Percentiles rank a stretch among this genome's conserved stretches.
phyloP scores from a whole-genome alignment of 1,284 basidiomycete genomes.

The Ustilago tritici region DNA sequence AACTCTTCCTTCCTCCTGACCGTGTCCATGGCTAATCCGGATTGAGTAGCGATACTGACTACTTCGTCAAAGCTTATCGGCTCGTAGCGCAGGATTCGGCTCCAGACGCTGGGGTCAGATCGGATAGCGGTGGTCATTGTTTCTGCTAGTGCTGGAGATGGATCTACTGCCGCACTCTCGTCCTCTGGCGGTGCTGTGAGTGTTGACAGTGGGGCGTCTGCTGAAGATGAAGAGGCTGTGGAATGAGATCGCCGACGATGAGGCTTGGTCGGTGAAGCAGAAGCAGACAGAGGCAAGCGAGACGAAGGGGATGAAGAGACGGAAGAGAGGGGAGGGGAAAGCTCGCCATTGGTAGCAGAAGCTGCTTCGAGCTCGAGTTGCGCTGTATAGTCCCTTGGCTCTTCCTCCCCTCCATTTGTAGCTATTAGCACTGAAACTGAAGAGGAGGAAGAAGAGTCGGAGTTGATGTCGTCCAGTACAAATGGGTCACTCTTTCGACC shows the following conservation, averaged over 20 bases:
- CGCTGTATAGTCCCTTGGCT: conserved; percentile 25
- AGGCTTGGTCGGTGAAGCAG: conserved; percentile 9
- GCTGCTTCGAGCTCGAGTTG: conserved; percentile 34
- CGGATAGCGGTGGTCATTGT: conserved; percentile 32
- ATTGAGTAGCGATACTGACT: conserved; percentile 30
- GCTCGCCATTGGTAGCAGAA: conserved; percentile 24
- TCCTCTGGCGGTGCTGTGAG: neutral
- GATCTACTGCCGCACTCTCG: conserved; percentile 10
- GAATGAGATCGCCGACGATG: conserved; percentile 8
- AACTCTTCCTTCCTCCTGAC: conserved; percentile 39
- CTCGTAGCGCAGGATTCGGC: conserved; percentile 39
- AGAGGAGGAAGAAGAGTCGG: conserved; percentile 12
- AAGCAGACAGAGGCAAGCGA: conserved; percentile 16
- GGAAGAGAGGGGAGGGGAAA: neutral
- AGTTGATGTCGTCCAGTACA: conserved; percentile 22
- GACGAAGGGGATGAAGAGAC: conserved; percentile 1
- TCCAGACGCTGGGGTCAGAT: conserved; percentile 9
- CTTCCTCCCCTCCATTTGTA: neutral
- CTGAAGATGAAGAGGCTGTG: conserved; percentile 17
- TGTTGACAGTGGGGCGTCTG: conserved; percentile 20
- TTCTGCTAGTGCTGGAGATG: conserved; percentile 22
- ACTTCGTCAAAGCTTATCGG: conserved; percentile 50
- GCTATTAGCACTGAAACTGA: conserved; percentile 3
- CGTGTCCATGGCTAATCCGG: conserved; percentile 23
- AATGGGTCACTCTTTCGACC: conserved; percentile 46